Evolutionary conservation across 1,139 yeast genomes (phyloP).

Genomic region (Diutina rugosa): DNA sequence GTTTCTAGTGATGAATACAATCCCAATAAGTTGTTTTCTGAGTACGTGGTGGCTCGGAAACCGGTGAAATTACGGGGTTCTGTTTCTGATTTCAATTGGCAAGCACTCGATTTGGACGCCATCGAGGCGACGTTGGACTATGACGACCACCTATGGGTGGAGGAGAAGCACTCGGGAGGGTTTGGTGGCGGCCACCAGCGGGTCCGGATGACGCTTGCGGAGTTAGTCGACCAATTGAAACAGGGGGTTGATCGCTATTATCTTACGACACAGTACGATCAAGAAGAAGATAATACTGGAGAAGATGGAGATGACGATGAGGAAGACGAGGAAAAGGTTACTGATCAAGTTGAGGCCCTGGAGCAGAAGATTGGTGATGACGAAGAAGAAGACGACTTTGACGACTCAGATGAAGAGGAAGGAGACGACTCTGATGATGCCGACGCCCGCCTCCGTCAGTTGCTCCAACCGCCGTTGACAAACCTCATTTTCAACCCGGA

Average conservation of each 20-base stretch:
- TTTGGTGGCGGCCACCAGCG: constrained; percentile 53
- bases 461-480: constrained; percentile 54
- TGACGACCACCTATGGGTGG: constrained; percentile 34
- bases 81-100: constrained; percentile 12
- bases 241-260: constrained; percentile 34
- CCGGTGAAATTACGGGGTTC: constrained; percentile 23
- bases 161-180: constrained; percentile 42
- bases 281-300: constrained; percentile 5
- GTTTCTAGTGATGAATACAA: not conserved
- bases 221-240: constrained; percentile 27
- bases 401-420: constrained; percentile 5
- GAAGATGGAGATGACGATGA: constrained; percentile 6
- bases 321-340: constrained; percentile 9
- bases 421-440: constrained; percentile 6
- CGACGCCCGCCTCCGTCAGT: constrained; percentile 19
- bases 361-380: constrained; percentile 3
- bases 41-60: constrained; percentile 18
- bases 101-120: constrained; percentile 18
- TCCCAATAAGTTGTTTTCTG: constrained; percentile 11
- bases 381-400: constrained; percentile 6
- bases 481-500: constrained; percentile 14
- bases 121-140: constrained; percentile 20
- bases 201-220: constrained; percentile 31
- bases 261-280: constrained; percentile 57
- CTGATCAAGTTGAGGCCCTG: not conserved